Conservation (phyloP, 257 asterid genomes). For the Solanum tacnaense region DNA sequence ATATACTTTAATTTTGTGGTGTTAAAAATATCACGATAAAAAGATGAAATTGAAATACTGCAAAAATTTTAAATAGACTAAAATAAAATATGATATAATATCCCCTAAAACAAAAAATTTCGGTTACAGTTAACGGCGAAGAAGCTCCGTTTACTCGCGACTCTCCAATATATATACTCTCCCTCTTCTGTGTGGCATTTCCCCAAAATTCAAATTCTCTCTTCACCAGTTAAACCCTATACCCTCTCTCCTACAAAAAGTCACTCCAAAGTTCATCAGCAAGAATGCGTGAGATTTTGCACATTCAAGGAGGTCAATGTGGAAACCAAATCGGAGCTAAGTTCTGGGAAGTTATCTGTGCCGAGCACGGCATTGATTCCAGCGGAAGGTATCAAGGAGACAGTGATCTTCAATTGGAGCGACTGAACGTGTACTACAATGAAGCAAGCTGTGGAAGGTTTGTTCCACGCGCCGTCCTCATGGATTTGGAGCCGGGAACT, state of each 20-base stretch:
- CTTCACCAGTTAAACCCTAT: neutral
- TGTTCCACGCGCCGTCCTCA: conserved; percentile 2
- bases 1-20: no score
- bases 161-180: neutral
- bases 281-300: conserved; percentile 1
- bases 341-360: conserved; percentile 1
- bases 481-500: conserved; percentile 7
- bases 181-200: neutral
- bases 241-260: neutral
- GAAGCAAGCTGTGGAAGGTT: conserved; percentile 9
- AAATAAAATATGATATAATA: no score
- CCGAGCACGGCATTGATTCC: neutral
- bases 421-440: conserved; percentile 1
- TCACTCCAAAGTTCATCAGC: neutral
- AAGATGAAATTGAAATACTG: neutral
- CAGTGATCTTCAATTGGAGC: neutral
- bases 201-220: neutral
- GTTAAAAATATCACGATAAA: no score
- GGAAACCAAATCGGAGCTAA: conserved; percentile 1
- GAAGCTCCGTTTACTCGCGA: neutral
- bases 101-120: neutral
- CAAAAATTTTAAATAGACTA: no score
- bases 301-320: conserved; percentile 1
- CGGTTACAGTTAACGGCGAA: neutral
- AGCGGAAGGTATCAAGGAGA: conserved; percentile 2